Conservation (phyloP, 768 basidiomycete genomes). For the Mycena vitilis region DNA sequence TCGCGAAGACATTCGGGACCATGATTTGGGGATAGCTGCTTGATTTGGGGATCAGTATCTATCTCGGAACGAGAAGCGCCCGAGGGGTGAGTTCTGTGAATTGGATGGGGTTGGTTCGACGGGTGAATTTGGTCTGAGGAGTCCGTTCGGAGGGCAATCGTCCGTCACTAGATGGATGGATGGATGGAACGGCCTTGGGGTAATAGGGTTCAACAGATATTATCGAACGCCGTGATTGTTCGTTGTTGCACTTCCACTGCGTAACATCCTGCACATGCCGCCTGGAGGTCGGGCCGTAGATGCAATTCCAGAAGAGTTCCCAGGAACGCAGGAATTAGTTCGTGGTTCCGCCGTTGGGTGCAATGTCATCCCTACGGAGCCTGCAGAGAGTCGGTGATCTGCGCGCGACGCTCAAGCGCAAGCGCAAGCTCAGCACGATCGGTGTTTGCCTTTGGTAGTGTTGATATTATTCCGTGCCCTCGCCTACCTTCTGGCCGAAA, state of each 20-base stretch:
- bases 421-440: conserved; percentile 32
- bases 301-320: conserved; percentile 20
- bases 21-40: conserved; percentile 10
- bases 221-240: conserved; percentile 5
- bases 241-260: background rate
- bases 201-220: conserved; percentile 11
- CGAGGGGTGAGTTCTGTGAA: background rate
- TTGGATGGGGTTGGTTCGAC: background rate
- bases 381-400: conserved; percentile 11
- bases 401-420: conserved; percentile 22
- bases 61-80: conserved; percentile 6
- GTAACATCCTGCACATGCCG: conserved; percentile 9
- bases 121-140: background rate
- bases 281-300: conserved; percentile 24
- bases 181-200: background rate
- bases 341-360: background rate
- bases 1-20: background rate
- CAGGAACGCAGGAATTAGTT: conserved; percentile 15
- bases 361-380: background rate
- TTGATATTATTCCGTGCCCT: conserved; percentile 14
- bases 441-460: conserved; percentile 10
- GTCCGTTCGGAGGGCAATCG: background rate
- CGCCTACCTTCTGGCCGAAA: conserved; percentile 6
- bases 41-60: conserved; percentile 11
- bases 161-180: conserved; percentile 1